These are phyloP conservation scores for Gamarada debralockiae DNA, from an alignment of 495 filamentous ascomycete species.

Conservation along the genomic window DNA sequence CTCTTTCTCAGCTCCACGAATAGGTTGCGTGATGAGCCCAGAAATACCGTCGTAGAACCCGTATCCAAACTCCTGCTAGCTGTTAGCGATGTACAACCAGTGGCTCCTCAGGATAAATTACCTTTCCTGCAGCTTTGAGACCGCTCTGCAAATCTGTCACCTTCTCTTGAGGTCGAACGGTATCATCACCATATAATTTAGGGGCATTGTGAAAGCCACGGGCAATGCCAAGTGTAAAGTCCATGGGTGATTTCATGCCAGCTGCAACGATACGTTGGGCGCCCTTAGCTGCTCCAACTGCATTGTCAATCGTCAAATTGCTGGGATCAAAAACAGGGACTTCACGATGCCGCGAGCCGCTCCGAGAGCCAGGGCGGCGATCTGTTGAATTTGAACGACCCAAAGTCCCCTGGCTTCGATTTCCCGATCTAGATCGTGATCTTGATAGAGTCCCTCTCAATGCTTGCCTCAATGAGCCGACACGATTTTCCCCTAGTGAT, in stretches of 20 bases:
- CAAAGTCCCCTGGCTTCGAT: slow-evolving; percentile 1
- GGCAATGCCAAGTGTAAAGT: slow-evolving; percentile 71
- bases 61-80: slow-evolving; percentile 55
- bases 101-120: slow-evolving; percentile 10
- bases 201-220: slow-evolving; percentile 86
- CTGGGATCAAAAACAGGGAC: slow-evolving; percentile 12
- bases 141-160: slow-evolving; percentile 69
- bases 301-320: slow-evolving; percentile 46
- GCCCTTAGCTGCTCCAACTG: slow-evolving; percentile 57
- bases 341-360: background rate
- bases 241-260: slow-evolving; percentile 72
- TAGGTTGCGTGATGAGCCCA: slow-evolving; percentile 67
- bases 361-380: slow-evolving; percentile 10
- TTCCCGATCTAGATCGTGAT: slow-evolving; percentile 17
- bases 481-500: slow-evolving; percentile 6
- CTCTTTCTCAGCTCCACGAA: slow-evolving; percentile 62
- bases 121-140: slow-evolving; percentile 57
- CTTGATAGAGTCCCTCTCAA: slow-evolving; percentile 18
- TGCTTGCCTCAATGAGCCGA: slow-evolving; percentile 19
- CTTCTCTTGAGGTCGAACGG: slow-evolving; percentile 61
- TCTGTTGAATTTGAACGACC: slow-evolving; percentile 5
- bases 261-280: slow-evolving; percentile 64
- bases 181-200: slow-evolving; percentile 73
- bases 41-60: slow-evolving; percentile 69
- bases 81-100: background rate